Evolutionary conservation across 2,329 filamentous ascomycete genomes (phyloP).

Genomic region (Fusarium sp.): DNA sequence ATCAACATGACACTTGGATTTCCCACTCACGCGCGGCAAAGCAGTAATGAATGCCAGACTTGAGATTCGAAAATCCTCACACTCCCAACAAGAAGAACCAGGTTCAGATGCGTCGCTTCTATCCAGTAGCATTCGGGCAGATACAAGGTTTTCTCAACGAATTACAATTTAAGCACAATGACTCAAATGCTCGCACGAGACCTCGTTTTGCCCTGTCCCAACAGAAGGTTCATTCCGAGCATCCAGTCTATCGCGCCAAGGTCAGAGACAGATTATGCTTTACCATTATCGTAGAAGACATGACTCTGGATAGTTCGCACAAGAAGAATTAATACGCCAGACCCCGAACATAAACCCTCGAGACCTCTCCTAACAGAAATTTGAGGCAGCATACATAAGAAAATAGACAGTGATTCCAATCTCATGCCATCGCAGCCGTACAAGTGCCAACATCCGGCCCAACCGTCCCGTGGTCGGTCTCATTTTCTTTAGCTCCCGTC

Average conservation of each 20-base stretch:
- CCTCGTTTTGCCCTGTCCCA: fast-evolving
- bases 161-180: too few relatives aligned
- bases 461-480: fast-evolving
- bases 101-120: too few relatives aligned
- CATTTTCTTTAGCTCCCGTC: not conserved
- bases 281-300: not conserved
- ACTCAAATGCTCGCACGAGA: not conserved
- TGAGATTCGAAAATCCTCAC: too few relatives aligned
- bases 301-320: not conserved
- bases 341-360: not conserved
- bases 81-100: too few relatives aligned
- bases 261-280: not conserved
- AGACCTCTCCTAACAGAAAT: not conserved
- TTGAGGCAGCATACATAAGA: not conserved
- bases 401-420: not conserved
- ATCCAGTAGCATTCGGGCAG: too few relatives aligned
- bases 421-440: not conserved
- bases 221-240: not conserved
- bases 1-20: too few relatives aligned
- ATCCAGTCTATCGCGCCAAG: not conserved
- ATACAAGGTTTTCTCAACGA: too few relatives aligned
- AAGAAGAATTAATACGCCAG: not conserved
- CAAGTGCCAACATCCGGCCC: not conserved
- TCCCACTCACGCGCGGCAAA: too few relatives aligned
- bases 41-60: too few relatives aligned